Base-by-base conservation (phyloP, 2,329 filamentous ascomycete species). In the Shiraia sp. region DNA sequence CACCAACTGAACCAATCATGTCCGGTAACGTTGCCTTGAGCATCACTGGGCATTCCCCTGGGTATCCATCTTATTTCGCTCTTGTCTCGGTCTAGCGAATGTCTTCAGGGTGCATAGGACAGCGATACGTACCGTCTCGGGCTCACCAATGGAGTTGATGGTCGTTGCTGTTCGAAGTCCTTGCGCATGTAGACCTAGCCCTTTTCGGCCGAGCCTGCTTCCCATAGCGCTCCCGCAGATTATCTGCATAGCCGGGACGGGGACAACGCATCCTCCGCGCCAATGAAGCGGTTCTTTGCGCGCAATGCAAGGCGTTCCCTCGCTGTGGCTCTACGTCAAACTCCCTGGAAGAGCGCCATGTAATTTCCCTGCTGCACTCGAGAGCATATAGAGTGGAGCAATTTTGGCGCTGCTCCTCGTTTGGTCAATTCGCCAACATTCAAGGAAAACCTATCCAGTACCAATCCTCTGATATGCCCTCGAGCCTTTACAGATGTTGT, bases 1-100 rank as follows among this genome's bases (percentile, higher is more conserved):
- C 57, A 57, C 40, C 36, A 36, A 17, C 35, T 38, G 31, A 39
- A 51, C 66, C 65, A 68, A 68, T 68, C 51, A 63, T 39, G 53
- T 35, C 36, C 32, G 32, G 19, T 35, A 58, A 60, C 51, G 40
- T 45, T 51, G 37, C 48, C 31, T 57, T 41, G 43, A 51, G 48
- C 40, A 47, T 28, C 41, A 16, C 46, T 56, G 48, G 46, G 51
- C 59, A 49, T 35, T 26, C 40, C 36, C 36, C 41, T 47, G 42
- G 43, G 50, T 51, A 41, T 42, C 48, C 40, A 53, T 51, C 49
- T 53, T 44, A 56, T 58, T 46, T 51, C 48, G 35, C 39, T 56
- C 36, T 47, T 49, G 44, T 42, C 45, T 43, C 28, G 47, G 42
- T 33, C 32, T 35, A 50, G 53, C 51, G 48, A 56, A 52, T 53